Base-by-base conservation (phyloP, 2,329 filamentous ascomycete genomes). In the Pseudocercospora musae region DNA sequence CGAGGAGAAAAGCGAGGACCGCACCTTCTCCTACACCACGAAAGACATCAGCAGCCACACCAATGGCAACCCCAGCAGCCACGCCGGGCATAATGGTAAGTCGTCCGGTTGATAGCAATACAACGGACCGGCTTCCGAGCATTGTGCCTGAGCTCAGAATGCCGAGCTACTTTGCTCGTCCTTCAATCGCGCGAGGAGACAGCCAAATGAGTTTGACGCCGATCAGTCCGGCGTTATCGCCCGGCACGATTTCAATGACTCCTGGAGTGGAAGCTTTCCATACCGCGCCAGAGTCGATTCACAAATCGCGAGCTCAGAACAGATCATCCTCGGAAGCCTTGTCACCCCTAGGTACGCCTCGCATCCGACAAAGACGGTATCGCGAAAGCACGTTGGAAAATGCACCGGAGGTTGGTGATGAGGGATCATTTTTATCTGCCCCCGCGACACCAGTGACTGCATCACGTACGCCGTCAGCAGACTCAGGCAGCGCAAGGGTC, bases 251-350 rank as follows among this genome's bases (percentile, higher is more conserved):
- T 21, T 63, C 65, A 3, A 29, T 62, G 20, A 37, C 33, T 4
- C 59, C 52, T 2, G 31, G n/a, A 42, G 56, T 27, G 25, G 27
- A 29, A 20, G 8, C 7, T 27, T 18, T 20, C 15, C 58, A n/a
- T 31, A 18, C 9, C 44, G 27, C 31, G 29, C 44, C 23, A 29
- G 53, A 53, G 33, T 8, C 52, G 1, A 20, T 29, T 15, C 18
- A 23, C 33, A 29, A 13, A 7, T 18, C 9, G 7, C 52, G 52
- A 10, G 31, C 52, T 9, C 65, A 67, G 15, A 63, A 62, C 21
- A 50, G 65, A 59, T 69, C 67, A 7, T 69, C 67, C 9, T 69
- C 67, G 5, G 67, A 69, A 31, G 63, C 63, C 18, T 44, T 67
- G 13, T 69, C 67, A 10, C 67, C 67, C 1, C 61, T 60, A n/a